These are phyloP conservation scores for Wallacemonas sp. DNA, from an alignment of 208 protist species.

Conservation along the genomic window DNA sequence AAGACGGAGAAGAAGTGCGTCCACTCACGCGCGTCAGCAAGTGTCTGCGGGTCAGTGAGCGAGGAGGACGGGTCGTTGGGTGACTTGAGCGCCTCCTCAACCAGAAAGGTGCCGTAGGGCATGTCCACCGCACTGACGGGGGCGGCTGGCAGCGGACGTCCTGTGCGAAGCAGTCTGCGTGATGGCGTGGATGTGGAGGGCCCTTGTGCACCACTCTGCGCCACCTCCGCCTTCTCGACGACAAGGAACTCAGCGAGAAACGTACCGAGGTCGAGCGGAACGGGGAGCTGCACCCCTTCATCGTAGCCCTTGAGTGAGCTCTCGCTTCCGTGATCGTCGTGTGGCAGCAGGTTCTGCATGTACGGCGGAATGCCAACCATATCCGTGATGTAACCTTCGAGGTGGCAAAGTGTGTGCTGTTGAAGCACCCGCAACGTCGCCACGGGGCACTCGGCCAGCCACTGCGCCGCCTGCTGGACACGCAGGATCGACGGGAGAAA, in stretches of 20 bases:
- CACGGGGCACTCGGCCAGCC: slow-evolving; percentile 40
- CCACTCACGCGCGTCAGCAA: slow-evolving; percentile 43
- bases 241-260: slow-evolving; percentile 13
- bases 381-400: slow-evolving; percentile 25
- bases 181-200: not conserved
- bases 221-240: not conserved
- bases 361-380: slow-evolving; percentile 35
- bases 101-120: slow-evolving; percentile 32
- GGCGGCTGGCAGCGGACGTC: slow-evolving; percentile 29
- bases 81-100: slow-evolving; percentile 38
- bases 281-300: slow-evolving; percentile 1
- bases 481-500: slow-evolving; percentile 18
- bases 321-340: not conserved
- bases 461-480: slow-evolving; percentile 40
- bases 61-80: not conserved
- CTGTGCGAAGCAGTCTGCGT: slow-evolving; percentile 19
- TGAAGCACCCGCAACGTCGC: slow-evolving; percentile 42
- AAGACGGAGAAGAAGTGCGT: slow-evolving; percentile 32
- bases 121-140: slow-evolving; percentile 39
- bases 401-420: slow-evolving; percentile 41
- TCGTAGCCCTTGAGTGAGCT: not conserved
- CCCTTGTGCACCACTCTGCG: not conserved
- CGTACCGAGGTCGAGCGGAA: slow-evolving; percentile 13
- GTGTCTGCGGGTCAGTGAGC: not conserved
- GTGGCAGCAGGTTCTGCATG: slow-evolving; percentile 16